A percentile compares a stretch with the other conserved stretches of the same genome.
These are phyloP conservation scores for Phyllosticta citriasiana DNA, from an alignment of 2,329 filamentous ascomycete species.

Conservation along the genomic window DNA sequence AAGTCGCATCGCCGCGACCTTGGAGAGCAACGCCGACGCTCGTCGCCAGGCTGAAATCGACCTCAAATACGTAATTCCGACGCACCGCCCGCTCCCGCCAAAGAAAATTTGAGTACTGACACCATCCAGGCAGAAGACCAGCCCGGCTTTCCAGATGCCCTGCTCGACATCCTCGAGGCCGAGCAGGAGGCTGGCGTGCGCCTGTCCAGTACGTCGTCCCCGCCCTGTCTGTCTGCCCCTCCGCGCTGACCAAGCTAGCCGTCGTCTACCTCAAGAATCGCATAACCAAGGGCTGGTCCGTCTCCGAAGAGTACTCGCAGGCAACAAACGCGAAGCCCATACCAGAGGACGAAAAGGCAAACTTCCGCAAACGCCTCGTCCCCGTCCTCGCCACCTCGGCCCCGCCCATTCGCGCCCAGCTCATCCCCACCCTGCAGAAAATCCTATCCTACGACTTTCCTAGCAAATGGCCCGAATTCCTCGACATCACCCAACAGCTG, in stretches of 20 bases:
- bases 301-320: slow-evolving; percentile 61
- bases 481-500: slow-evolving; percentile 83
- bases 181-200: slow-evolving; percentile 80
- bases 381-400: slow-evolving; percentile 76
- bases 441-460: slow-evolving; percentile 95
- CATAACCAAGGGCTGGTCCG: slow-evolving; percentile 84
- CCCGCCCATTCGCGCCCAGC: slow-evolving; percentile 76
- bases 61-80: slow-evolving; percentile 57
- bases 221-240: slow-evolving; percentile 1
- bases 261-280: slow-evolving; percentile 98
- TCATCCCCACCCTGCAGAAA: slow-evolving; percentile 89
- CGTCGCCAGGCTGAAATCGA: slow-evolving; percentile 70
- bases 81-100: slow-evolving; percentile 12
- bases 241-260: slow-evolving; percentile 44
- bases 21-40: slow-evolving; percentile 63
- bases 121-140: slow-evolving; percentile 69
- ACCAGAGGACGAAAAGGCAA: slow-evolving; percentile 77
- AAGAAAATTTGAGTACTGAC: slow-evolving; percentile 19
- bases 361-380: slow-evolving; percentile 78
- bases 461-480: slow-evolving; percentile 84
- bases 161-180: slow-evolving; percentile 79
- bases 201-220: slow-evolving; percentile 64
- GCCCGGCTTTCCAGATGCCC: slow-evolving; percentile 79
- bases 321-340: slow-evolving; percentile 52
- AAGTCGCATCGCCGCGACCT: slow-evolving; percentile 66